Percentiles rank a stretch among this genome's conserved stretches.
phyloP scores from a whole-genome alignment of 305 asterid species.

The Ilex paraguariensis region DNA sequence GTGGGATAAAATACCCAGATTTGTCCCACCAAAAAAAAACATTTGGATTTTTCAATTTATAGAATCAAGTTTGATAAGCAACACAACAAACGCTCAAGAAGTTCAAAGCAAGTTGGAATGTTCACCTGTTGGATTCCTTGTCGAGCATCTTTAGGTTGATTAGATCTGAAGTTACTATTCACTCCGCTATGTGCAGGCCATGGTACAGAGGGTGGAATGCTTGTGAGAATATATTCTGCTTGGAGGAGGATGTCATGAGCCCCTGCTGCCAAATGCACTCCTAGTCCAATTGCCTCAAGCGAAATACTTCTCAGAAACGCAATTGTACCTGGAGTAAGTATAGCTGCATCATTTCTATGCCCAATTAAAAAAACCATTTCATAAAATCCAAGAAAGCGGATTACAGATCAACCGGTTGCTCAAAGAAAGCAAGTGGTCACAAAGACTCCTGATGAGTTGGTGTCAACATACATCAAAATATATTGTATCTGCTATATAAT shows the following conservation, averaged over 20 bases:
- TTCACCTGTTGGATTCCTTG: slow-evolving; percentile 96
- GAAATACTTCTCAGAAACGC: slow-evolving; percentile 93
- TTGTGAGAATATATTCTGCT: slow-evolving; percentile 82
- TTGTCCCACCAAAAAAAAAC: too few relatives aligned
- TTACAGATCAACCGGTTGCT: too few relatives aligned
- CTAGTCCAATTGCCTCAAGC: slow-evolving; percentile 93
- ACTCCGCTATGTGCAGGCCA: slow-evolving; percentile 60
- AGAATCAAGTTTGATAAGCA: too few relatives aligned
- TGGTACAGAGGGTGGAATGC: slow-evolving; percentile 83
- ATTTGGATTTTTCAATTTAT: too few relatives aligned
- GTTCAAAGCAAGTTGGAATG: slow-evolving; percentile 1
- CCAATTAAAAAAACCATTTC: not conserved
- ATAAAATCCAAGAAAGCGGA: slow-evolving; percentile 6
- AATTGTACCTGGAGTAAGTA: slow-evolving; percentile 58
- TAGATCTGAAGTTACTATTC: slow-evolving; percentile 55
- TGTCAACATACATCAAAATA: too few relatives aligned
- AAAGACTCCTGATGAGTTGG: too few relatives aligned
- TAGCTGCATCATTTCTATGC: slow-evolving; percentile 14
- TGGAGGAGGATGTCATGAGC: slow-evolving; percentile 92
- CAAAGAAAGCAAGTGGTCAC: too few relatives aligned
- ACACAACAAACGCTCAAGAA: too few relatives aligned
- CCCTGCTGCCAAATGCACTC: slow-evolving; percentile 95
- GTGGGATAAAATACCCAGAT: too few relatives aligned
- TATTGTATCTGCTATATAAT: too few relatives aligned
- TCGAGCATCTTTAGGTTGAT: slow-evolving; percentile 92